Evolutionary conservation across 2,329 filamentous ascomycete species (phyloP).

Genomic region (Nakataea oryzae): DNA sequence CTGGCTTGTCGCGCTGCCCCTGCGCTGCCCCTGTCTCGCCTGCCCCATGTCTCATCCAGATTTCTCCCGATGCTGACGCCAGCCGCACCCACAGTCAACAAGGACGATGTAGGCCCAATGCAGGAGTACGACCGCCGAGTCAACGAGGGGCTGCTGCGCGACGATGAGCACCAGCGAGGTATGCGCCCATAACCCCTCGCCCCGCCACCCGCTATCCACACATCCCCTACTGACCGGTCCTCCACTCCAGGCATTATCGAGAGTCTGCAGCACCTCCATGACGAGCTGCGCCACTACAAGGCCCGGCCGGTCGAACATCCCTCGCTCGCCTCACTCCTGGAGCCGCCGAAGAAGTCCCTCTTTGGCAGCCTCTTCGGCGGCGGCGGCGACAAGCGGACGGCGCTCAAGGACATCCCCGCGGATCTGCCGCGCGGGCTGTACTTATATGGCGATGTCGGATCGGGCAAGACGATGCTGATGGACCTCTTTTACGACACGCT

Average conservation of each 20-base stretch:
- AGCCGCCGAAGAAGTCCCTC: conserved; percentile 38
- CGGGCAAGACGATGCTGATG: conserved; percentile 99
- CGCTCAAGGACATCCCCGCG: conserved; percentile 43
- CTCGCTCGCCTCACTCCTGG: conserved; percentile 56
- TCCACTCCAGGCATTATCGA: conserved; percentile 66
- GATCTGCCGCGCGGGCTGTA: conserved; percentile 82
- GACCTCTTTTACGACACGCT: conserved; percentile 94
- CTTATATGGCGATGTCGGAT: conserved; percentile 92
- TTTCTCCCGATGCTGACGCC: neutral
- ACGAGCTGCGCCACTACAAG: conserved; percentile 65
- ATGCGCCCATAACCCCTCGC: conserved; percentile 16
- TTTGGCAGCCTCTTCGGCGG: conserved; percentile 50
- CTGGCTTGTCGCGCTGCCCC: no score
- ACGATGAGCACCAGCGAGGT: conserved; percentile 90
- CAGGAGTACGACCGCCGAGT: conserved; percentile 84
- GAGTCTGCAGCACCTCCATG: conserved; percentile 78
- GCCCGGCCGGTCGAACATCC: conserved; percentile 69
- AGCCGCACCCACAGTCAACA: conserved; percentile 10
- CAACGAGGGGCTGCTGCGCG: conserved; percentile 58
- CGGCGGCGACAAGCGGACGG: conserved; percentile 9
- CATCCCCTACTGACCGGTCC: neutral
- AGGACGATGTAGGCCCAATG: conserved; percentile 55
- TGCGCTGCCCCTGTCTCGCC: neutral
- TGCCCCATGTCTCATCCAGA: neutral
- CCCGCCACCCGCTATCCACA: neutral